Conservation (phyloP, 257 asterid species). For the Solanum phureja region DNA sequence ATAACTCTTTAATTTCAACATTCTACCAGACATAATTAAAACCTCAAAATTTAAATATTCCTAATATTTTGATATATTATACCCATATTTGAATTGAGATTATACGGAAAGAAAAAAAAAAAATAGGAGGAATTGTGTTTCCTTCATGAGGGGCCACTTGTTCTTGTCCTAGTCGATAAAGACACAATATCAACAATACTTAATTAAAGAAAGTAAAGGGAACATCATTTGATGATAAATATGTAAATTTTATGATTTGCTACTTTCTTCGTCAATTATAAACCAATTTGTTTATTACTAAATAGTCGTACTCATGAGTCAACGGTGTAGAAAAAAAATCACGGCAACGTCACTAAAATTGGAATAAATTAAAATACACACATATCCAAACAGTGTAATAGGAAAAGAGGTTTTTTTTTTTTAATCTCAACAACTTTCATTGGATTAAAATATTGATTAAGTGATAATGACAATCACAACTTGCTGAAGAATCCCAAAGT, state of each 20-base stretch:
- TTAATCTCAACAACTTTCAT: not conserved
- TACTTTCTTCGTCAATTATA: constrained; percentile 15
- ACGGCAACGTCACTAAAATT: constrained; percentile 1
- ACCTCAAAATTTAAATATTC: not conserved
- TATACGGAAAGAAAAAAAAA: no score
- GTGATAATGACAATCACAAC: not conserved
- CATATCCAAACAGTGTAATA: not conserved
- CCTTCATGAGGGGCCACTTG: constrained; percentile 1
- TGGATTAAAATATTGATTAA: not conserved
- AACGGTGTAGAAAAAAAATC: not conserved
- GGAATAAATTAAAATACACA: constrained; percentile 1
- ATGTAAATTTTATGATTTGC: not conserved
- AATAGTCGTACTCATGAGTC: constrained; percentile 8
- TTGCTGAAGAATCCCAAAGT: not conserved
- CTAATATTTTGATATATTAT: no score
- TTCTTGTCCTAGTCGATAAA: not conserved
- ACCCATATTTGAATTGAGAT: no score
- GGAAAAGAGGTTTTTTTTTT: not conserved
- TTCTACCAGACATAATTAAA: no score
- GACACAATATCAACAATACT: not conserved
- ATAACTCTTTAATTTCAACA: not conserved
- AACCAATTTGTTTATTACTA: constrained; percentile 7
- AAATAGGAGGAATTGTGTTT: not conserved
- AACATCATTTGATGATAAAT: not conserved
- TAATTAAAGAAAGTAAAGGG: not conserved